Percentiles rank a stretch among this genome's conserved stretches.
These are phyloP conservation scores for Rhexocercosporidium sp. DNA, from an alignment of 2,329 filamentous ascomycete genomes.

Conservation along the genomic window DNA sequence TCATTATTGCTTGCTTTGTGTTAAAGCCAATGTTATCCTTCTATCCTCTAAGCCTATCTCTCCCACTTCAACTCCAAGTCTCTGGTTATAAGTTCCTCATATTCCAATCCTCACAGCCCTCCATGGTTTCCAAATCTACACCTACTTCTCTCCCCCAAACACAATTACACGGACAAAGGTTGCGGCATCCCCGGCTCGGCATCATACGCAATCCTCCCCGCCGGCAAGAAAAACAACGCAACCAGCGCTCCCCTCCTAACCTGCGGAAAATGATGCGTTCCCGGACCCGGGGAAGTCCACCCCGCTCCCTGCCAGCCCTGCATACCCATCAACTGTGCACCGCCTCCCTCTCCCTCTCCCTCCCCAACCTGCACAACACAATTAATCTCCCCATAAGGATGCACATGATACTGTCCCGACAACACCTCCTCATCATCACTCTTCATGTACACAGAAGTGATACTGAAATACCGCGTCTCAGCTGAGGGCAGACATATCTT, in stretches of 20 bases:
- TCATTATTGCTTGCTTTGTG: not conserved
- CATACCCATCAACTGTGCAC: slow-evolving; percentile 55
- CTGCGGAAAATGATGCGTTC: slow-evolving; percentile 62
- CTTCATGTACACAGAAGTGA: slow-evolving; percentile 64
- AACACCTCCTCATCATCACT: slow-evolving; percentile 50
- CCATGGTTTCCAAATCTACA: not conserved
- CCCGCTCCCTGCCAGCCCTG: slow-evolving; percentile 60
- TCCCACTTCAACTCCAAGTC: too few species aligned
- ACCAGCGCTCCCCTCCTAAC: slow-evolving; percentile 55
- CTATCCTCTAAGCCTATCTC: not conserved
- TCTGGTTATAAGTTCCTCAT: too few species aligned
- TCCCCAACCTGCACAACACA: slow-evolving; percentile 56
- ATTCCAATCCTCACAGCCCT: too few species aligned
- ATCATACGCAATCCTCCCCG: slow-evolving; percentile 57
- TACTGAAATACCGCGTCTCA: slow-evolving; percentile 56
- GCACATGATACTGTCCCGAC: slow-evolving; percentile 57
- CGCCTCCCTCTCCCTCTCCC: slow-evolving; percentile 48
- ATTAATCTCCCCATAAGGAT: slow-evolving; percentile 61
- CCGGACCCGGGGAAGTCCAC: slow-evolving; percentile 59
- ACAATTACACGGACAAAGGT: slow-evolving; percentile 35
- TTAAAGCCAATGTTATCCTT: not conserved
- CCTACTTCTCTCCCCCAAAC: not conserved
- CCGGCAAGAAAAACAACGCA: slow-evolving; percentile 60
- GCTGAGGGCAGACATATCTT: slow-evolving; percentile 53
- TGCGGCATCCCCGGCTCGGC: slow-evolving; percentile 51